Percentiles rank a stretch among this genome's conserved stretches.
Evolutionary conservation across 176 grass and related monocot species (phyloP).

Genomic region (Aegilops bicornis): DNA sequence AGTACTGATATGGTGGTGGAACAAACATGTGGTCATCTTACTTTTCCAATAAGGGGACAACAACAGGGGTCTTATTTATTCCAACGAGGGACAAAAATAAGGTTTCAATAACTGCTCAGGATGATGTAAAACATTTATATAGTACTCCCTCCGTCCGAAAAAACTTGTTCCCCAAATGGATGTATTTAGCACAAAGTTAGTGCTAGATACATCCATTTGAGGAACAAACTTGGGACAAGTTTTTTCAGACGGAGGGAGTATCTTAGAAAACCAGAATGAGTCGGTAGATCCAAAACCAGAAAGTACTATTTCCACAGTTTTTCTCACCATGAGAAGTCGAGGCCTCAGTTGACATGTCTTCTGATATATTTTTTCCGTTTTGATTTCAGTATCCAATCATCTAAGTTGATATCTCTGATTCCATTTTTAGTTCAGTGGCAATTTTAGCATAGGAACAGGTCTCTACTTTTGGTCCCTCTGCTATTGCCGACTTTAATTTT

Average conservation of each 20-base stretch:
- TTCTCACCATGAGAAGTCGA: conserved; percentile 14
- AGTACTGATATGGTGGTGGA: not conserved
- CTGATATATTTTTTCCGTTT: not conserved
- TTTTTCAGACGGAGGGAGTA: not conserved
- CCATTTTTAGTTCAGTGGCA: not conserved
- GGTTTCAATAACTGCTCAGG: not conserved
- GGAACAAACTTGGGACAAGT: too few species aligned
- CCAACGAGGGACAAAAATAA: not conserved
- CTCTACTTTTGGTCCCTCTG: not conserved
- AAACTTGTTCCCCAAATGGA: too few species aligned
- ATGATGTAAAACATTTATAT: not conserved
- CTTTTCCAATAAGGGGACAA: not conserved
- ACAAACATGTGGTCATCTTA: not conserved
- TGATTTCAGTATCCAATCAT: not conserved
- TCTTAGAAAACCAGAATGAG: conserved; percentile 7
- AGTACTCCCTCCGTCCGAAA: too few species aligned
- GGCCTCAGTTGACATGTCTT: not conserved
- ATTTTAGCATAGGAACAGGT: conserved; percentile 4
- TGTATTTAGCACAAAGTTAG: too few species aligned
- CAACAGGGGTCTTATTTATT: not conserved
- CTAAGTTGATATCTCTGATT: conserved; percentile 28
- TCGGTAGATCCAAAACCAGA: not conserved
- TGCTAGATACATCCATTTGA: too few species aligned
- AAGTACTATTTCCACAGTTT: not conserved
- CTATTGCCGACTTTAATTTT: not conserved